Evolutionary conservation across 1,139 yeast species (phyloP), one percentile per base, ranked within the genome.

Genomic region (Kluyveromyces marxianus): DNA sequence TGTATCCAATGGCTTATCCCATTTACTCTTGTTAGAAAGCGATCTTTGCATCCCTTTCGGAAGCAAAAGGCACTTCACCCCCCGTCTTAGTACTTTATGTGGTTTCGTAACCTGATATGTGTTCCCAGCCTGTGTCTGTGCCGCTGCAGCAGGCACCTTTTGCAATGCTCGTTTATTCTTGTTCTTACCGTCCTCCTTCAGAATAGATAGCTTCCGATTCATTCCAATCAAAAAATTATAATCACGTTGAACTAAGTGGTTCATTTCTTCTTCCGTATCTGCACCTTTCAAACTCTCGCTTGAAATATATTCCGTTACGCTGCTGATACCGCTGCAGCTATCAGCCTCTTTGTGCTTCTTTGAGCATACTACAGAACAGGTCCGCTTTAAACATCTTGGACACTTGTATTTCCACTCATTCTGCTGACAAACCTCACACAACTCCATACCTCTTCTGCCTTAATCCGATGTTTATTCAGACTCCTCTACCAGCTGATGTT

Each of bases 1-100:
- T 28, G 76, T 65, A 39, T 79, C 76, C 53, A 72, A 68, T 54
- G 77, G 75, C 60, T 80, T 80, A 57, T 87, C 92, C 72, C 80
- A 85, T 2, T 83, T 82, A 1, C 92, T 77, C 56, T 81, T 83
- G 60, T 90, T 90, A 48, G 70, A 63, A 7, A 63, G 57, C 3
- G 88, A 73, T 46, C 96, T 68, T 27, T 80, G 74, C 95, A 89
- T 86, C 0, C 95, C 96, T 14, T 69, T 66, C 0, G 96, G 96
- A 29, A 85, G 62, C 41, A 67, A 59, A 37, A 65, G 62, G 29
- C 82, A 74, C 21, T 68, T 65, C 4, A 77, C 84, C 5, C 83
- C 84, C 51, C 80, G 68, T 44, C 71, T 65, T 27, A 63, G 55
- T 1, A 68, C 57, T 4, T 60, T 47, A 25, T 56, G 48, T 47